Evolutionary conservation across 2,329 filamentous ascomycete species (phyloP).

Genomic region (Thelonectria blattea): DNA sequence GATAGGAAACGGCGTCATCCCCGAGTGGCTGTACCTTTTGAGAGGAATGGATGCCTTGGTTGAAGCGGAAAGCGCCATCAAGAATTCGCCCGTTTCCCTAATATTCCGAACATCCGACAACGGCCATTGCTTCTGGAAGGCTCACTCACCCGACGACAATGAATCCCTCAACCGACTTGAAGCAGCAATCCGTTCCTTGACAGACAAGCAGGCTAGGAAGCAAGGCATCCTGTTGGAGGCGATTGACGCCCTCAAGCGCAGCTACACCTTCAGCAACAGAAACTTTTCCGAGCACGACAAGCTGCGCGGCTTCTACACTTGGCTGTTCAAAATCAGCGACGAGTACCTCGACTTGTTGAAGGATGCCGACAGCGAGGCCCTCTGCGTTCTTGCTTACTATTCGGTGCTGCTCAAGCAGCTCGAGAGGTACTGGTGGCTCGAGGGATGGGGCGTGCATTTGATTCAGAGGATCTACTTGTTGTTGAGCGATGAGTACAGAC

Average conservation of each 20-base stretch:
- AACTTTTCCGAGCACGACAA: slow-evolving; percentile 3
- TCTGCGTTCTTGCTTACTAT: slow-evolving; percentile 13
- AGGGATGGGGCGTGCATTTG: slow-evolving; percentile 13
- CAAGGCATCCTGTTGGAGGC: slow-evolving; percentile 1
- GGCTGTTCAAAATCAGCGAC: slow-evolving; percentile 6
- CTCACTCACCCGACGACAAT: background rate
- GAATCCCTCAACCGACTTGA: slow-evolving; percentile 2
- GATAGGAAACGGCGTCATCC: slow-evolving; percentile 22
- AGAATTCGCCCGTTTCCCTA: slow-evolving; percentile 3
- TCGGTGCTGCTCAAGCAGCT: slow-evolving; percentile 7
- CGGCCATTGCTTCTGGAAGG: background rate
- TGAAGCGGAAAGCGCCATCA: slow-evolving; percentile 11
- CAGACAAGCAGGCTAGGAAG: background rate
- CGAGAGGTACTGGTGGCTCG: slow-evolving; percentile 14
- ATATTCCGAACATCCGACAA: slow-evolving; percentile 4
- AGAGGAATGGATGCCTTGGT: slow-evolving; percentile 23
- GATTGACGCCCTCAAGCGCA: slow-evolving; percentile 2
- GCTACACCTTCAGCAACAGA: background rate
- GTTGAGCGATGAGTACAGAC: slow-evolving; percentile 12
- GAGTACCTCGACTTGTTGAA: slow-evolving; percentile 5
- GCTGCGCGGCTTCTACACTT: slow-evolving; percentile 5
- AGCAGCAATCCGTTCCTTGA: background rate
- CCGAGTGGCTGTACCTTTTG: slow-evolving; percentile 26
- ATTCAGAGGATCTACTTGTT: slow-evolving; percentile 11
- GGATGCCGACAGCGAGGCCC: slow-evolving; percentile 12